These are phyloP conservation scores for Cucurbita maxima DNA, from an alignment of 306 rosid genomes.

Conservation along the genomic window DNA sequence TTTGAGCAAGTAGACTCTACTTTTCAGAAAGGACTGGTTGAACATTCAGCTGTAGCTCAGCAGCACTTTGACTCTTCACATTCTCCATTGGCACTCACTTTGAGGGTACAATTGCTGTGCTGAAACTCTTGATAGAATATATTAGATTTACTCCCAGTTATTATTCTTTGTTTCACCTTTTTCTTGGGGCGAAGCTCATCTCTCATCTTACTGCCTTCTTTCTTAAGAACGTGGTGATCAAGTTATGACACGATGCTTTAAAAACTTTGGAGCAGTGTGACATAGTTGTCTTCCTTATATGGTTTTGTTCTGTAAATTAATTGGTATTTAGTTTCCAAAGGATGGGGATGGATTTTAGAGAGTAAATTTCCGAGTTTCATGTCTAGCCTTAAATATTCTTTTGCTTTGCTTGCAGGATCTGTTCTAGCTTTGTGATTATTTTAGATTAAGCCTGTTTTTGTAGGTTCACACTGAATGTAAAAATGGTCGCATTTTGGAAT, in stretches of 20 bases:
- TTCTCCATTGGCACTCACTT: constrained; percentile 60
- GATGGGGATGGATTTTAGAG: not conserved
- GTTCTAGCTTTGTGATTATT: not conserved
- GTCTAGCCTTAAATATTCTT: not conserved
- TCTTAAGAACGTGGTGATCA: not conserved
- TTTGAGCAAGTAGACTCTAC: constrained; percentile 93
- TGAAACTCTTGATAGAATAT: not conserved
- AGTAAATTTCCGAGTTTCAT: not conserved
- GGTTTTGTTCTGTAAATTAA: not conserved
- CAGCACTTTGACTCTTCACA: constrained; percentile 76
- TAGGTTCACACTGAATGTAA: not conserved
- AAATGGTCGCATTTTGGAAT: not conserved
- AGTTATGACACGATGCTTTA: not conserved
- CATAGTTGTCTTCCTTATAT: not conserved
- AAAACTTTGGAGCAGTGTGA: not conserved
- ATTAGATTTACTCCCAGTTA: not conserved
- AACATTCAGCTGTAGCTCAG: constrained; percentile 60
- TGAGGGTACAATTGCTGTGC: constrained; percentile 42
- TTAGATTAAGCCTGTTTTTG: not conserved
- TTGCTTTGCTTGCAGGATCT: not conserved
- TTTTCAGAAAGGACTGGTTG: constrained; percentile 88
- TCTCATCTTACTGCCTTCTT: not conserved
- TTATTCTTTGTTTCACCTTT: not conserved
- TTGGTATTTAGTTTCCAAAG: not conserved
- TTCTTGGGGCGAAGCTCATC: not conserved